These are phyloP conservation scores for Cryptococcus sp. DNA, from an alignment of 1,284 basidiomycete genomes.

Conservation along the genomic window DNA sequence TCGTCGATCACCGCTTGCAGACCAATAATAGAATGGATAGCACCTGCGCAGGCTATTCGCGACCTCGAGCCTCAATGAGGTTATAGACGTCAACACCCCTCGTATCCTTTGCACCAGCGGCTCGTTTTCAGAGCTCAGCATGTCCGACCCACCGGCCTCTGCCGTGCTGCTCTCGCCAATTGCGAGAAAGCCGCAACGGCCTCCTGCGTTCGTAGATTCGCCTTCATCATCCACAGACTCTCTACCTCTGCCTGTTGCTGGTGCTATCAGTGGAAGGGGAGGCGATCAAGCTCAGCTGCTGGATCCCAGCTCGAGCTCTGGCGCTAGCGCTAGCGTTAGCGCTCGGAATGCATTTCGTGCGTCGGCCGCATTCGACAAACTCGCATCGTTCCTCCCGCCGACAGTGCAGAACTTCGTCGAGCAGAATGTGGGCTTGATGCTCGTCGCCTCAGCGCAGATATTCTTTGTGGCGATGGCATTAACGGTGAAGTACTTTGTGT, in stretches of 20 bases:
- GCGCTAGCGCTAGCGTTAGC: no score
- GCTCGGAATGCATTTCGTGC: no score
- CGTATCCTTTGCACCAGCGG: background rate
- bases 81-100: background rate
- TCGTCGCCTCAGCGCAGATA: conserved; percentile 63
- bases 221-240: conserved; percentile 7
- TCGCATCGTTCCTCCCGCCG: conserved; percentile 1
- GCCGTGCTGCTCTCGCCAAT: conserved; percentile 20
- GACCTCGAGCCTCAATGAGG: no score
- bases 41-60: no score
- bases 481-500: conserved; percentile 49
- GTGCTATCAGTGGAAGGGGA: no score
- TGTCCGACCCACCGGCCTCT: conserved; percentile 1
- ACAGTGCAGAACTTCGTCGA: conserved; percentile 20
- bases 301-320: no score
- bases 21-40: no score
- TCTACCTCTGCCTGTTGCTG: no score
- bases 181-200: conserved; percentile 1
- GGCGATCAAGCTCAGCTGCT: no score
- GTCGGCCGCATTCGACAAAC: no score
- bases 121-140: background rate
- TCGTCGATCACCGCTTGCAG: no score
- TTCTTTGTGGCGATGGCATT: conserved; percentile 66
- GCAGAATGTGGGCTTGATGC: conserved; percentile 63
- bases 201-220: conserved; percentile 1